A percentile compares a stretch with the other conserved stretches of the same genome.
Conservation (phyloP, 768 basidiomycete species). For the Mycena leptocephala region DNA sequence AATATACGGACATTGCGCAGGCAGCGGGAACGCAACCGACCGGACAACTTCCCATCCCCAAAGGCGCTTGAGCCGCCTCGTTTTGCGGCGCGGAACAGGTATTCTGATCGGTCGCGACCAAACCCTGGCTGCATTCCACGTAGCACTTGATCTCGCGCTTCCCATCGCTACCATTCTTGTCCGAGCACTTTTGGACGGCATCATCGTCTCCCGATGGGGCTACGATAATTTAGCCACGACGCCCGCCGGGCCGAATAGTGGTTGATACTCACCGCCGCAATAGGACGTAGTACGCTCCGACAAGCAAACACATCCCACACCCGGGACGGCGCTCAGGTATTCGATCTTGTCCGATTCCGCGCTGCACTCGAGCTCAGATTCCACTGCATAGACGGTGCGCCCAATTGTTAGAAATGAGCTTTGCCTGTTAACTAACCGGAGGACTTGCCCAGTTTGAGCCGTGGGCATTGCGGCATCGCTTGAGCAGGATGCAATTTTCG, state of each 20-base stretch:
- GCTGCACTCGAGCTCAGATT: conserved; percentile 1
- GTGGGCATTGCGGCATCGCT: no score
- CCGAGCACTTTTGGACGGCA: neutral
- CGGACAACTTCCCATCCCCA: neutral
- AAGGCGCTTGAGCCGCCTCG: neutral
- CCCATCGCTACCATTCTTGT: neutral
- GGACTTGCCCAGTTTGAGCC: neutral
- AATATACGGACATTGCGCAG: neutral
- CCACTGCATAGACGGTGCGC: neutral
- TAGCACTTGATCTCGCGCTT: neutral
- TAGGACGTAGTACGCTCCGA: neutral
- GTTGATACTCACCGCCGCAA: neutral
- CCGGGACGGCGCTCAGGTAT: conserved; percentile 3
- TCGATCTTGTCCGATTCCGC: neutral
- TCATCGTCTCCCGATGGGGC: neutral
- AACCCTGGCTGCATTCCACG: neutral
- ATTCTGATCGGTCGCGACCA: neutral
- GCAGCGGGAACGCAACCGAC: neutral
- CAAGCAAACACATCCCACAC: neutral
- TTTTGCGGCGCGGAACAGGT: neutral
- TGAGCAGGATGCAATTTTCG: neutral
- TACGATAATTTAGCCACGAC: neutral
- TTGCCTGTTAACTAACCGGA: no score
- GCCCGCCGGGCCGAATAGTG: neutral
- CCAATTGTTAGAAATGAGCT: neutral